Conservation (phyloP, 495 filamentous ascomycete species). For the Hypomontagnella submonticulosa region DNA sequence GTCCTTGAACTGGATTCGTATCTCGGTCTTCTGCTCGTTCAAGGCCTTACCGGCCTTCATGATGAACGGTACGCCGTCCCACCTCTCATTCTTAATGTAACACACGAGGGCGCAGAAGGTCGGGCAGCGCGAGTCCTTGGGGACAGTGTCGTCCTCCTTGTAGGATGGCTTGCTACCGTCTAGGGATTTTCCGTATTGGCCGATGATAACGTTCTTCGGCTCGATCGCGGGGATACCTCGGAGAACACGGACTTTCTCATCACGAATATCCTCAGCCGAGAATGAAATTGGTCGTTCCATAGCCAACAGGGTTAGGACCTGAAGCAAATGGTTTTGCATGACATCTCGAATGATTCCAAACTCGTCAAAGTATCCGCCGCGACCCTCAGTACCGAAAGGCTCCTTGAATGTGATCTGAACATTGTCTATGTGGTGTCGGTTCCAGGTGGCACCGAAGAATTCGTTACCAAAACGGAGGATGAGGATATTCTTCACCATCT, state of each 20-base stretch:
- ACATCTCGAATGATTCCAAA: conserved; percentile 99
- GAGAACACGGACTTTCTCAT: conserved; percentile 98
- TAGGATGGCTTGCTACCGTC: conserved; percentile 98
- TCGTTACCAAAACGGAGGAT: conserved; percentile 99
- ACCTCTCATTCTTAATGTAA: conserved; percentile 99
- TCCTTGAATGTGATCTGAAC: conserved; percentile 99
- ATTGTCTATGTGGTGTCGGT: conserved; percentile 99
- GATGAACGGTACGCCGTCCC: conserved; percentile 99
- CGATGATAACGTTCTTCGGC: conserved; percentile 99
- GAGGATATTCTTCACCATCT: conserved; percentile 99
- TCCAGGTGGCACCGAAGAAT: conserved; percentile 99
- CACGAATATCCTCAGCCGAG: conserved; percentile 97
- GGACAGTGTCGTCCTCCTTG: conserved; percentile 98
- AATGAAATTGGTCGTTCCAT: conserved; percentile 99
- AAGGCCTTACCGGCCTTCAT: conserved; percentile 99
- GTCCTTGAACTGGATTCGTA: conserved; percentile 99
- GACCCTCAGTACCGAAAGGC: conserved; percentile 98
- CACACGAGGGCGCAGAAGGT: conserved; percentile 98
- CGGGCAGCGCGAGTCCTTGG: conserved; percentile 95
- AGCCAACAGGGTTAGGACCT: conserved; percentile 93
- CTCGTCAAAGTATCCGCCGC: conserved; percentile 99
- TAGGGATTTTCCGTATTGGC: conserved; percentile 95
- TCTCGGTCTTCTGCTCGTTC: conserved; percentile 99
- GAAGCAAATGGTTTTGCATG: conserved; percentile 96
- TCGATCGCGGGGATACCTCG: conserved; percentile 94